These are phyloP conservation scores for Paramyrothecium sp. DNA, from an alignment of 2,329 filamentous ascomycete species.

Conservation along the genomic window DNA sequence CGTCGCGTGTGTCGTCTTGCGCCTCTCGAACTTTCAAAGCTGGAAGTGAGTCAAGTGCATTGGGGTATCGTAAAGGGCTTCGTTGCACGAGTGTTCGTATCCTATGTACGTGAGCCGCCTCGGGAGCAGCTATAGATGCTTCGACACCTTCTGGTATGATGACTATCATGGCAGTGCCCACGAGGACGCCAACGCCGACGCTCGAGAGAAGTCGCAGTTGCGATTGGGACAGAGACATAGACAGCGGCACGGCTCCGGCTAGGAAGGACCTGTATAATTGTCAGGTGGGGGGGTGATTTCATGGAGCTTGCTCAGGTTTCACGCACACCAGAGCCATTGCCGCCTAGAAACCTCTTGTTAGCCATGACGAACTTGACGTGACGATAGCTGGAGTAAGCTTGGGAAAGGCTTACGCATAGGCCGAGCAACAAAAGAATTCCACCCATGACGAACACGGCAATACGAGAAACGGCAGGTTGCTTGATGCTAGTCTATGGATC, in stretches of 20 bases:
- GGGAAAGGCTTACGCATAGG: constrained; percentile 34
- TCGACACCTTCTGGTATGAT: constrained; percentile 98
- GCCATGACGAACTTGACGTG: too few species aligned
- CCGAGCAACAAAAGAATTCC: constrained; percentile 37
- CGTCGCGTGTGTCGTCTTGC: not conserved
- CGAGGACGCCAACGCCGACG: constrained; percentile 88
- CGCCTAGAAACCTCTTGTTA: constrained; percentile 30
- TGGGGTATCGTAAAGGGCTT: constrained; percentile 25
- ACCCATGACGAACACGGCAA: constrained; percentile 28
- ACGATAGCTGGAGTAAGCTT: not conserved
- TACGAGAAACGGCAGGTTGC: not conserved
- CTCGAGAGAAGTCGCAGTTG: constrained; percentile 88
- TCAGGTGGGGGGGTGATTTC: constrained; percentile 10
- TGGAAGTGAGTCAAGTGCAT: not conserved
- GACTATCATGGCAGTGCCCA: constrained; percentile 92
- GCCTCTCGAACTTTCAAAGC: not conserved
- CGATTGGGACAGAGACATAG: constrained; percentile 81
- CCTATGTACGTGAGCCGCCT: constrained; percentile 35
- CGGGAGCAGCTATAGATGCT: constrained; percentile 67
- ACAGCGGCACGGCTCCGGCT: constrained; percentile 85
- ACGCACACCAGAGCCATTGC: constrained; percentile 61
- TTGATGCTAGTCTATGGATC: not conserved
- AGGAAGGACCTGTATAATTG: constrained; percentile 73
- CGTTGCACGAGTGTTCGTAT: constrained; percentile 28
- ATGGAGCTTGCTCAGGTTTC: not conserved